Evolutionary conservation across 2,329 filamentous ascomycete genomes (phyloP).

Genomic region (Penicillium digitatum): DNA sequence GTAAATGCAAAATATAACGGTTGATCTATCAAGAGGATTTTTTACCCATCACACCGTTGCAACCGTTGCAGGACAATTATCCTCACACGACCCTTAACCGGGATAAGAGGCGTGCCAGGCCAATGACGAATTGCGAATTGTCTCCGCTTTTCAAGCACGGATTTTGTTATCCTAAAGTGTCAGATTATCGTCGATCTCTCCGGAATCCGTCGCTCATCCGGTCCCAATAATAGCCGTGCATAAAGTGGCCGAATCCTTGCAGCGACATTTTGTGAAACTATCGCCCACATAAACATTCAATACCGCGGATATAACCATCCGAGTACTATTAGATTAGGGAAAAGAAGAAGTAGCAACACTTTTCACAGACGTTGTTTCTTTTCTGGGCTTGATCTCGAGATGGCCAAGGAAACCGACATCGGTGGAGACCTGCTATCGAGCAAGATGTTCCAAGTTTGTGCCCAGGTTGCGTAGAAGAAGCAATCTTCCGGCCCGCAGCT

Average conservation of each 20-base stretch:
- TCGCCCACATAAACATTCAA: not conserved
- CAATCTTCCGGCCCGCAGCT: slow-evolving; percentile 2
- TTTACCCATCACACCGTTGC: not conserved
- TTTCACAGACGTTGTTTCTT: slow-evolving; percentile 3
- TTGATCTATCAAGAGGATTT: not conserved
- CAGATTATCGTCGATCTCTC: slow-evolving; percentile 1
- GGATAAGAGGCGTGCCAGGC: slow-evolving; percentile 1
- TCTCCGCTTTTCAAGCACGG: not conserved
- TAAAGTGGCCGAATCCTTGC: too few species aligned
- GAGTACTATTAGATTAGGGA: not conserved
- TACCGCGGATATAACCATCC: not conserved
- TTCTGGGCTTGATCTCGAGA: slow-evolving; percentile 8
- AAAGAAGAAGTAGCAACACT: not conserved
- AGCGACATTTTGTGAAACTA: not conserved
- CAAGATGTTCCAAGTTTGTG: not conserved
- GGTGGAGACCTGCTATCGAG: slow-evolving; percentile 9
- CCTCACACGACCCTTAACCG: not conserved
- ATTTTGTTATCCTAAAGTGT: not conserved
- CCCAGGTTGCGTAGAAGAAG: slow-evolving; percentile 10
- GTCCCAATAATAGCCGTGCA: not conserved
- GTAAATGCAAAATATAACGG: not conserved
- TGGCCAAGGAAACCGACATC: slow-evolving; percentile 7
- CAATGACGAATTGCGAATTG: not conserved
- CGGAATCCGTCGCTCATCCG: slow-evolving; percentile 10
- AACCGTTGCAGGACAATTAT: not conserved